Conservation (phyloP, 371 early-diverging fungal species). For the Catenaria anguillulae region DNA sequence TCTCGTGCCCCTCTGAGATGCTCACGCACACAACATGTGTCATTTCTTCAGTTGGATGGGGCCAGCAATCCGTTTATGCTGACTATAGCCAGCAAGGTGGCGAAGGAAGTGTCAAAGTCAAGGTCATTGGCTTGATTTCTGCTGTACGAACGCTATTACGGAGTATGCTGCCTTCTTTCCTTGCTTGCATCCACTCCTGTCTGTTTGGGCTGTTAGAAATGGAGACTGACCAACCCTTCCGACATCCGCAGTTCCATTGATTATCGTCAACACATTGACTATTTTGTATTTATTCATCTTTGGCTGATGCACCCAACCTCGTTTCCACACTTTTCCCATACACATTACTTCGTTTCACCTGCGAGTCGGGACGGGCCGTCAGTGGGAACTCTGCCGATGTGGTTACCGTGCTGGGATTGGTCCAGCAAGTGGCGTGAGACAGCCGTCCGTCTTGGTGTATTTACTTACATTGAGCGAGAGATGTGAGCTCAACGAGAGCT, state of each 20-base stretch:
- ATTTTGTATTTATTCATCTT: slow-evolving; percentile 69
- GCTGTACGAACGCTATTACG: slow-evolving; percentile 81
- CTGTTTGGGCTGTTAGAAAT: not conserved
- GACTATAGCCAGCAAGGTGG: slow-evolving; percentile 37
- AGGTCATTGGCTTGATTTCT: slow-evolving; percentile 72
- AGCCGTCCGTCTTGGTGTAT: too few relatives aligned
- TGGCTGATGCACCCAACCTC: slow-evolving; percentile 29
- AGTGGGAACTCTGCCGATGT: too few relatives aligned
- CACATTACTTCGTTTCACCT: too few relatives aligned
- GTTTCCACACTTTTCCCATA: too few relatives aligned
- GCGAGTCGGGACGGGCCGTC: too few relatives aligned
- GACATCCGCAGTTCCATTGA: slow-evolving; percentile 72
- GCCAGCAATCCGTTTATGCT: not conserved
- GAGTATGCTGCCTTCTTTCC: slow-evolving; percentile 32
- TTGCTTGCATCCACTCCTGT: not conserved
- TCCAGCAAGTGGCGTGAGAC: too few relatives aligned
- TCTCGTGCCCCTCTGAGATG: not conserved
- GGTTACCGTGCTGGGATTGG: too few relatives aligned
- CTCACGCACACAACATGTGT: not conserved
- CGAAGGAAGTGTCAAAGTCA: slow-evolving; percentile 58
- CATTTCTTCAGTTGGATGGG: slow-evolving; percentile 1
- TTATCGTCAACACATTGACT: slow-evolving; percentile 62
- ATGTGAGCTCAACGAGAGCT: too few relatives aligned
- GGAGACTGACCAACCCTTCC: too few relatives aligned
- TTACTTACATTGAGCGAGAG: too few relatives aligned